Base-by-base conservation (phyloP, 164 flowering plant genomes). In the Piper longum region DNA sequence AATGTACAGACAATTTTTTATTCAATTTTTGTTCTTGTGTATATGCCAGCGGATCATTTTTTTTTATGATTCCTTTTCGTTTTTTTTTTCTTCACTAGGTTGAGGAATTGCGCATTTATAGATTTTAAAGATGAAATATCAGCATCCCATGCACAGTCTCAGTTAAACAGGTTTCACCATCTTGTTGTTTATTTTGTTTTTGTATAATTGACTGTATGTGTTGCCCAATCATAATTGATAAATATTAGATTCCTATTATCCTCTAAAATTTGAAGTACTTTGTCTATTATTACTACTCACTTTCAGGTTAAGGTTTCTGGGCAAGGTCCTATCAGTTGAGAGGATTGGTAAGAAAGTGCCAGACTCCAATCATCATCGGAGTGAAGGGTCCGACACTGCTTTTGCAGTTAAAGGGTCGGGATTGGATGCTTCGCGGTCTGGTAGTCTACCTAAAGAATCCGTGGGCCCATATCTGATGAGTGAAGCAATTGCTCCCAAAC, bases 41-140 rank as follows among this genome's bases (percentile, higher is more conserved):
- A n/a, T 86, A 84, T 65, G 64, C 82, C 43, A 58, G 71, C 69
- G 88, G 80, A 64, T 82, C 83, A 92, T 86, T 67, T 39, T 2
- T 57, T 17, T 26, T 40, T 19, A 57, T 1, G n/a, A 36, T 17
- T 13, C 12, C n/a, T n/a, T n/a, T n/a, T n/a, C n/a, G n/a, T n/a
- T n/a, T n/a, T n/a, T n/a, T n/a, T n/a, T n/a, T n/a, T n/a, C n/a
- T 45, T n/a, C 4, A 36, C 58, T 76, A 89, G 98, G 74, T 68
- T 88, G 74, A 90, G 84, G 66, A 93, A 87, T 69, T 85, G 91
- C 79, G 97, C 88, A 6, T 93, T 90, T 73, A 83, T 90, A 65
- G 95, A 93, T 75, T 93, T 93, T 71, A 75, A 76, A 69, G 81
- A 70, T 73, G 87, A 84, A 73, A 73, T 65, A 3, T 60, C 75